Evolutionary conservation across 495 filamentous ascomycete species (phyloP).

Genomic region (Neurospora sp.): DNA sequence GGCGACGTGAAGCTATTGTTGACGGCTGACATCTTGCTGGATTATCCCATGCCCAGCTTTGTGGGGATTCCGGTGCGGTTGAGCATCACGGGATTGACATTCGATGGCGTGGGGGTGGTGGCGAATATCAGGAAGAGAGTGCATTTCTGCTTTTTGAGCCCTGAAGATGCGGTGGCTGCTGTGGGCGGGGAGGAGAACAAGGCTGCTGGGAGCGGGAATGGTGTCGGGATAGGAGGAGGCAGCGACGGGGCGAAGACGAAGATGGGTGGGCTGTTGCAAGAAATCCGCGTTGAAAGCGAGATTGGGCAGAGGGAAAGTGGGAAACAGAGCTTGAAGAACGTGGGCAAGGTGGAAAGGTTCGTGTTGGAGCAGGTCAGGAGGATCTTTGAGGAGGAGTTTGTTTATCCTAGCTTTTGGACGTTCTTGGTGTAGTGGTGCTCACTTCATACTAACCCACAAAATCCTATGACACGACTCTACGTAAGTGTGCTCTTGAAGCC

Average conservation of each 20-base stretch:
- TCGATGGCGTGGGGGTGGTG: conserved; percentile 86
- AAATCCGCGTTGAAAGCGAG: conserved; percentile 93
- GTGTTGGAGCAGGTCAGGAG: conserved; percentile 91
- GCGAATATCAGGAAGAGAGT: conserved; percentile 76
- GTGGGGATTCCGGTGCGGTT: conserved; percentile 85
- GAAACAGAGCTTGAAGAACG: conserved; percentile 92
- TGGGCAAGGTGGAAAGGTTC: conserved; percentile 96
- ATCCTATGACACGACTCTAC: conserved; percentile 4
- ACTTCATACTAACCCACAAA: not conserved
- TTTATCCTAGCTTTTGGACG: conserved; percentile 97
- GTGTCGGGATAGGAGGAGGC: conserved; percentile 2
- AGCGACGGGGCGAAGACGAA: conserved; percentile 15
- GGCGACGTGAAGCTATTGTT: conserved; percentile 78
- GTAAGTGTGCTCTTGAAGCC: conserved; percentile 63
- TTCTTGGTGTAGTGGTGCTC: conserved; percentile 58
- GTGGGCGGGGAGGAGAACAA: conserved; percentile 43
- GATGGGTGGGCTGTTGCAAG: conserved; percentile 68
- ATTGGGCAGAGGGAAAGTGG: conserved; percentile 85
- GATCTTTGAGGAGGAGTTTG: conserved; percentile 97
- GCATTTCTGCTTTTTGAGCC: conserved; percentile 86
- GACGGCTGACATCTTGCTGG: conserved; percentile 87
- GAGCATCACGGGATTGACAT: conserved; percentile 86
- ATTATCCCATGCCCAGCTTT: conserved; percentile 96
- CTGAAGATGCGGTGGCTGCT: conserved; percentile 71
- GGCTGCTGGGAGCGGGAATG: conserved; percentile 16